Conservation (phyloP, 129 eudicot species). For the Lonicera japonica region DNA sequence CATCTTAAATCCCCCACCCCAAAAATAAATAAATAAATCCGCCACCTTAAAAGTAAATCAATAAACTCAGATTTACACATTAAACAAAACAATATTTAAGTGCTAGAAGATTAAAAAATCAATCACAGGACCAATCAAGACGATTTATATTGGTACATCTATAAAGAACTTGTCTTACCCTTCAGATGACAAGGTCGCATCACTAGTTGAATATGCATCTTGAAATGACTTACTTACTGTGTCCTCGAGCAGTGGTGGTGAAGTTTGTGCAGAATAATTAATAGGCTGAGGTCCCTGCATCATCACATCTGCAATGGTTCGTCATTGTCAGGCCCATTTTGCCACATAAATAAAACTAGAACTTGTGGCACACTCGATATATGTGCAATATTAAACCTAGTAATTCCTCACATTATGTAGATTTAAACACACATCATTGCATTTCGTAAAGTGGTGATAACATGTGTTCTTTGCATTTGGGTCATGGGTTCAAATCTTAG, state of each 20-base stretch:
- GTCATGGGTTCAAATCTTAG: no score
- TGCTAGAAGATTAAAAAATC: not conserved
- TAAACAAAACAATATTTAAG: no score
- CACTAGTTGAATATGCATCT: constrained; percentile 40
- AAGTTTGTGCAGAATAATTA: constrained; percentile 31
- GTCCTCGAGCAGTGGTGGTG: constrained; percentile 18
- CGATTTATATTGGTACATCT: not conserved
- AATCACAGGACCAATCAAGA: not conserved
- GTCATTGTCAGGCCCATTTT: constrained; percentile 31
- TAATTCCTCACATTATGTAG: no score
- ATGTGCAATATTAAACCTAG: no score
- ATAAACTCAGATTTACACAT: no score
- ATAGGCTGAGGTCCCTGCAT: constrained; percentile 44
- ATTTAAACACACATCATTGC: no score
- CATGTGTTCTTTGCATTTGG: no score
- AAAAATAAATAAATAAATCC: no score
- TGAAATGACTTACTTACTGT: constrained; percentile 29
- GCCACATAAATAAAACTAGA: not conserved
- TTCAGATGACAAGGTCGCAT: constrained; percentile 35
- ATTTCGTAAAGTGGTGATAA: no score
- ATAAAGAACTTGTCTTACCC: constrained; percentile 55
- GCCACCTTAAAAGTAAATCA: not conserved
- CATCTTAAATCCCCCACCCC: not conserved
- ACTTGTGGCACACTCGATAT: no score
- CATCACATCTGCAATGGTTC: constrained; percentile 77